Conservation (phyloP, 2,329 filamentous ascomycete species). For the Claviceps fusiformis region DNA sequence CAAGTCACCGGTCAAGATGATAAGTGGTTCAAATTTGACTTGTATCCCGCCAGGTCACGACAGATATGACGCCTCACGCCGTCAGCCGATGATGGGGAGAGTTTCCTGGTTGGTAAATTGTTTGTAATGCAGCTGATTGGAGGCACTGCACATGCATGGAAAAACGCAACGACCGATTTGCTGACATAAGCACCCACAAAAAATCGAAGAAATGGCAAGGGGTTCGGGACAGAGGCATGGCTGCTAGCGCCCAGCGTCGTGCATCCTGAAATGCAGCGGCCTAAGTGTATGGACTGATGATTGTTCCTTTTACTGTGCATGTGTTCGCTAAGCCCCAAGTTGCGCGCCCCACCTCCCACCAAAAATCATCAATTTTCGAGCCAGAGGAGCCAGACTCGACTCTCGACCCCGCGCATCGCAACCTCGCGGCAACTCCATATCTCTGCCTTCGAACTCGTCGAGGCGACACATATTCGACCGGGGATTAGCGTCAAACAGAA, state of each 20-base stretch:
- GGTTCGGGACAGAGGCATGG: no score
- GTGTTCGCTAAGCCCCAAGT: constrained; percentile 24
- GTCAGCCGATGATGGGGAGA: not conserved
- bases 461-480: constrained; percentile 3
- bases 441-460: constrained; percentile 8
- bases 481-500: constrained; percentile 6
- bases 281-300: not conserved
- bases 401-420: constrained; percentile 22
- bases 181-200: constrained; percentile 8
- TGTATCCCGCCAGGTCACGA: constrained; percentile 1
- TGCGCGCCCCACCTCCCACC: constrained; percentile 27
- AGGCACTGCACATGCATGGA: not conserved
- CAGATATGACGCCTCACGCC: not conserved
- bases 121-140: not conserved
- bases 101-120: not conserved
- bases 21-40: not conserved
- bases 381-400: constrained; percentile 13
- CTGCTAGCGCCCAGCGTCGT: not conserved
- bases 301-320: not conserved
- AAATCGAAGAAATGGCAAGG: not conserved
- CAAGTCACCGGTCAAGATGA: not conserved
- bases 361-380: constrained; percentile 28
- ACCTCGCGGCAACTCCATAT: constrained; percentile 13
- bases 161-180: not conserved
- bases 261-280: not conserved